Percentiles rank a stretch among this genome's conserved stretches.
phyloP scores from a whole-genome alignment of 768 basidiomycete species.

The Pulveroboletus sp. region DNA sequence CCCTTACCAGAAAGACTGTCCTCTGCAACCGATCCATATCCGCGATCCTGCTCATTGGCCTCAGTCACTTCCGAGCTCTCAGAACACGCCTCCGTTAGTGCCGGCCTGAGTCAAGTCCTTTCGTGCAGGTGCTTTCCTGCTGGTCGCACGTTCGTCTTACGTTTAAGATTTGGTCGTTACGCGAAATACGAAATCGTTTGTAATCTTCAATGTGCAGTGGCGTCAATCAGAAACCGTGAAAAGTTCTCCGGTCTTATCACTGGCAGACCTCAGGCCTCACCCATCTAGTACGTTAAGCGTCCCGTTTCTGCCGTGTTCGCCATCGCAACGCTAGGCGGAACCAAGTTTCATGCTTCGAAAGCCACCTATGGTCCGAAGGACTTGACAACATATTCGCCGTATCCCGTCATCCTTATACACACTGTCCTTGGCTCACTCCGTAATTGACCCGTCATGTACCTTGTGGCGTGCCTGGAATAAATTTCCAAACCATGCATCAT shows the following conservation, averaged over 20 bases:
- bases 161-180: background rate
- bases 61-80: background rate
- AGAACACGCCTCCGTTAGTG: background rate
- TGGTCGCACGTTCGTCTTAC: background rate
- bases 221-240: background rate
- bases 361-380: conserved; percentile 9
- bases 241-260: background rate
- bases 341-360: background rate
- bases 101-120: background rate
- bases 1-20: background rate
- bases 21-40: conserved; percentile 1
- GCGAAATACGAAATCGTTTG: background rate
- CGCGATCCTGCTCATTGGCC: no score
- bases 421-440: background rate
- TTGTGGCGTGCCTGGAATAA: no score
- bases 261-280: no score
- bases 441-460: no score
- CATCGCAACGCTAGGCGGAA: background rate
- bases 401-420: background rate
- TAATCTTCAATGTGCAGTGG: background rate
- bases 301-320: conserved; percentile 1
- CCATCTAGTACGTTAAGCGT: no score
- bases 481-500: no score
- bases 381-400: background rate
- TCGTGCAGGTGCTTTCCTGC: background rate